Base-by-base conservation (phyloP, 192 early-diverging fungal genomes). In the Anaeromyces robustus region DNA sequence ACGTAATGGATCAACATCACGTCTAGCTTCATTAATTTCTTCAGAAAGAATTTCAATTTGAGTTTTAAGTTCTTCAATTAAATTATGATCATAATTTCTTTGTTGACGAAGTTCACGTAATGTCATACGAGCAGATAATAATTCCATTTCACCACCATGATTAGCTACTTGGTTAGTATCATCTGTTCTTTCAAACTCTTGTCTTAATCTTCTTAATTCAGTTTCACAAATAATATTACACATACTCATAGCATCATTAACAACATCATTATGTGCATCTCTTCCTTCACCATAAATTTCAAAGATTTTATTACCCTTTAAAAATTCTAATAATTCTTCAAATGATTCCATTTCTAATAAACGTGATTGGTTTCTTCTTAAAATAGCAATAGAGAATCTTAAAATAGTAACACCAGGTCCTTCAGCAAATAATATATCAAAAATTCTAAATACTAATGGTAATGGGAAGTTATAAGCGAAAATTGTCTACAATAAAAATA, bases 391-490 rank as follows among this genome's bases (percentile, higher is more conserved):
- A 19, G 52, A 68, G 52, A 68, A 68, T 68, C 52, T 68, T 68
- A 68, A 68, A 68, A 68, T 68, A 4, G 52, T 86, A 29, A 81
- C 81, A 30, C 80, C 80, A 26, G 30, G 30, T 19, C 80, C 80
- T 32, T 68, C 30, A 31, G 43, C 79, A 26, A 34, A 79, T 79
- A 43, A 34, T 16, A 43, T 82, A 86, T 99, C 98, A 80, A 94
- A 94, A 80, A 98, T 92, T 2, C 97, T 89, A 81, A 94, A 93
- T 16, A 97, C 95, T 34, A 96, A 86, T 18, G 93, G 89, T 26
- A 98, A 87, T 7, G 97, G 96, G 85, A 99, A 96, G 26, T 94
- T 93, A 87, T 96, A 99, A 0, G 97, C 96, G 88, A 99, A 99
- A 82, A 97, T 83, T 5, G 98, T 99, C 94, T 39, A 39, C n/a